Evolutionary conservation across 495 filamentous ascomycete species (phyloP).

Genomic region (Podospora conica): DNA sequence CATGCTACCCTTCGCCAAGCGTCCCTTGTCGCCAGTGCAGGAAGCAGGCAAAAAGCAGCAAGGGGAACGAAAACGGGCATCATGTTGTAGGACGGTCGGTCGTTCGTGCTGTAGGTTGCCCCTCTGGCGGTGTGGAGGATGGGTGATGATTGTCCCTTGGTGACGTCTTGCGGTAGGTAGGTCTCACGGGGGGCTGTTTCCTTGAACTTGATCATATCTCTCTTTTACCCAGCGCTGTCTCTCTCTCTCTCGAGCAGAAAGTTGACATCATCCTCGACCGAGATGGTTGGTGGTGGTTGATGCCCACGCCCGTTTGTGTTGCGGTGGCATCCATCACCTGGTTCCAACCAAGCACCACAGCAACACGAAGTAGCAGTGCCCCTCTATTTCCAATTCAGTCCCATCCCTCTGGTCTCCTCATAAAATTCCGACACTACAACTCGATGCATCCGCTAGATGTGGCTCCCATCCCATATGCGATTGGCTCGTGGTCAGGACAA

Average conservation of each 20-base stretch:
- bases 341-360: background rate
- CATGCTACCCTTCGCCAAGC: background rate
- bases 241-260: background rate
- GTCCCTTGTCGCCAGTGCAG: background rate
- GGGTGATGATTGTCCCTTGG: background rate
- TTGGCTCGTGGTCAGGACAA: constrained; percentile 10
- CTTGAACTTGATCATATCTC: background rate
- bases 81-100: background rate
- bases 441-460: background rate
- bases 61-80: background rate
- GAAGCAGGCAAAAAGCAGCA: background rate
- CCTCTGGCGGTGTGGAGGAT: background rate
- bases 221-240: background rate
- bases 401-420: background rate
- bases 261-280: background rate
- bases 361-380: background rate
- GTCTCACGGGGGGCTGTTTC: background rate
- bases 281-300: background rate
- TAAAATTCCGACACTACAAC: background rate
- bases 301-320: background rate
- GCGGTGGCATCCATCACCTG: background rate
- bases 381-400: background rate
- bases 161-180: background rate
- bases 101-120: background rate
- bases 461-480: background rate